Conservation (phyloP, 2,329 filamentous ascomycete species). For the Dothiorella sarmentorum region DNA sequence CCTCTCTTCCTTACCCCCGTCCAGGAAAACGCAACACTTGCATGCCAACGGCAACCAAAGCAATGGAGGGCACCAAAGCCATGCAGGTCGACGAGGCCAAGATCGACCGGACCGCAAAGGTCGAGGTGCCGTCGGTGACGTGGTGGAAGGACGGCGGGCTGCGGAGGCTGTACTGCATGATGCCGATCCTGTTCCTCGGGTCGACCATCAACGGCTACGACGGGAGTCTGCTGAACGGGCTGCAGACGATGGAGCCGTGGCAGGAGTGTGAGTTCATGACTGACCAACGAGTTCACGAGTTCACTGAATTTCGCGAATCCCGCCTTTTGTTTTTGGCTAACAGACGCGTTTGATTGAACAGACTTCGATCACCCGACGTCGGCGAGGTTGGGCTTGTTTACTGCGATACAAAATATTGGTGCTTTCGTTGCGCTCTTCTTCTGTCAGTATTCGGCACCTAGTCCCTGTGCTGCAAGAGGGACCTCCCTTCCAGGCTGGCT, state of each 20-base stretch:
- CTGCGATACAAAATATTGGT: conserved; percentile 49
- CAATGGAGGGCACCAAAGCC: neutral
- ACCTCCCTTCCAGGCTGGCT: too few relatives aligned
- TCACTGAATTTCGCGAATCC: too few relatives aligned
- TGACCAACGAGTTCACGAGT: neutral
- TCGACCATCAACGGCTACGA: conserved; percentile 47
- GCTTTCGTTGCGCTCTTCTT: conserved; percentile 43
- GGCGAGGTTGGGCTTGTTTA: conserved; percentile 45
- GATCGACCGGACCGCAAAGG: conserved; percentile 2
- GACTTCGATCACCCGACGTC: conserved; percentile 30
- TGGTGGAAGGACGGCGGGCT: conserved; percentile 32
- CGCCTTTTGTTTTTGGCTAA: too few relatives aligned
- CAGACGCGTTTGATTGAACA: conserved; percentile 24
- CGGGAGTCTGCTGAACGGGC: conserved; percentile 47
- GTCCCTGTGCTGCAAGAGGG: too few relatives aligned
- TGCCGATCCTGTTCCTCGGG: conserved; percentile 30
- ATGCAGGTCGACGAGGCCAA: neutral
- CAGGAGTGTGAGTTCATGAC: conserved; percentile 29
- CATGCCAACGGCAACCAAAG: neutral
- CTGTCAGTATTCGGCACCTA: conserved; percentile 39
- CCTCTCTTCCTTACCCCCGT: too few relatives aligned
- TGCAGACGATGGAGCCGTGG: conserved; percentile 47
- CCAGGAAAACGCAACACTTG: too few relatives aligned
- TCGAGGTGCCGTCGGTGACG: conserved; percentile 31
- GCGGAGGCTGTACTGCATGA: conserved; percentile 31